Percentiles rank a stretch among this genome's conserved stretches.
Evolutionary conservation across 2,329 filamentous ascomycete species (phyloP).

Genomic region (Tolypocladium paradoxum): DNA sequence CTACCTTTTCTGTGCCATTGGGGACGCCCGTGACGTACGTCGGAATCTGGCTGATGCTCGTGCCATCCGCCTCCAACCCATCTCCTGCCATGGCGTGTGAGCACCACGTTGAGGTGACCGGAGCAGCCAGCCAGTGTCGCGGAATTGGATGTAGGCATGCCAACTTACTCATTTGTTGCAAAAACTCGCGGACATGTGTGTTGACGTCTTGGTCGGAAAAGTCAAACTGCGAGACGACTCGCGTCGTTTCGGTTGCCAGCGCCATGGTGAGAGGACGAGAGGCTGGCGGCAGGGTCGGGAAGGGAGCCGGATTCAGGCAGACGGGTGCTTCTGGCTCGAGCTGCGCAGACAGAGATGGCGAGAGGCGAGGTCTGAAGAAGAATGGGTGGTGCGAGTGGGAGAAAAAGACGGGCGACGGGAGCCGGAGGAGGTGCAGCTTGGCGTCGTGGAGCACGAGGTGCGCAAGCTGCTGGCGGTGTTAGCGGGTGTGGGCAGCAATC

Average conservation of each 20-base stretch:
- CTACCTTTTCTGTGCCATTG: constrained; percentile 93
- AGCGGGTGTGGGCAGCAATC: constrained; percentile 2
- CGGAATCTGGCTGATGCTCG: constrained; percentile 87
- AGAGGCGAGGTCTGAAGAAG: constrained; percentile 21
- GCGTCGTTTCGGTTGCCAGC: constrained; percentile 60
- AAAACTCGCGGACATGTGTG: constrained; percentile 72
- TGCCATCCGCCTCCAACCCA: constrained; percentile 66
- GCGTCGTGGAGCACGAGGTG: constrained; percentile 42
- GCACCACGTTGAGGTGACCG: background rate
- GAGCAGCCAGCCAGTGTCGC: background rate
- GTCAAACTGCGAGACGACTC: constrained; percentile 76
- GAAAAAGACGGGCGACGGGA: constrained; percentile 11
- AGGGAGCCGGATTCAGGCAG: constrained; percentile 44
- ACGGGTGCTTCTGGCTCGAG: constrained; percentile 29
- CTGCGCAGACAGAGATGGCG: constrained; percentile 17
- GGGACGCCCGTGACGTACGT: constrained; percentile 94
- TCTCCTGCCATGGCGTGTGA: constrained; percentile 44
- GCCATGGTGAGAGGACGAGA: constrained; percentile 50
- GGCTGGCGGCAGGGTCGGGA: constrained; percentile 41
- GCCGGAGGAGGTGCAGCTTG: constrained; percentile 26
- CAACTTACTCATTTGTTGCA: constrained; percentile 64
- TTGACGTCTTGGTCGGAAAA: constrained; percentile 70
- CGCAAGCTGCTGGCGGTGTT: constrained; percentile 27
- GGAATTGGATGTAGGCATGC: background rate
- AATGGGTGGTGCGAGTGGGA: constrained; percentile 10